These are phyloP conservation scores for Arachis hypogaea DNA, from an alignment of 306 rosid genomes.

Conservation along the genomic window DNA sequence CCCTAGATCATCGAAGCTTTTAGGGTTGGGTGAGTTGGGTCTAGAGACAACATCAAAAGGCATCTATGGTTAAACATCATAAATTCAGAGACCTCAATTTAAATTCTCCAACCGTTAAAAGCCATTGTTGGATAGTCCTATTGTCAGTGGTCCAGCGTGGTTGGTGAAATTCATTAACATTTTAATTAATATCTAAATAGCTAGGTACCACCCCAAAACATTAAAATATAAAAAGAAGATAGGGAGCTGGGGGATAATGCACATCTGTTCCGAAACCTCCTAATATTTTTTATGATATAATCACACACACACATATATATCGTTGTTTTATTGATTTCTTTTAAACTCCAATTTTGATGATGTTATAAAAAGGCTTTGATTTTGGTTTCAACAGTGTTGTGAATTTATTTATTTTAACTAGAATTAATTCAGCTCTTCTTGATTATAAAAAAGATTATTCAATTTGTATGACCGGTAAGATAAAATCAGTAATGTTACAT, in stretches of 20 bases:
- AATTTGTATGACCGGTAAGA: no score
- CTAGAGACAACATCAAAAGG: constrained; percentile 19
- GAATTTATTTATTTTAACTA: no score
- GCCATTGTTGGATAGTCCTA: constrained; percentile 16
- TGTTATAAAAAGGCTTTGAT: background rate
- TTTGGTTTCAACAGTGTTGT: background rate
- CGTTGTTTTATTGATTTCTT: background rate
- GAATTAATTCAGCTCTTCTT: background rate
- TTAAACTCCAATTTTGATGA: background rate
- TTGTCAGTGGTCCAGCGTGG: constrained; percentile 56
- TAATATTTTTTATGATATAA: background rate
- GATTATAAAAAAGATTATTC: no score
- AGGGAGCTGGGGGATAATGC: background rate
- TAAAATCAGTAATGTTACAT: no score
- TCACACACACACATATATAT: no score
- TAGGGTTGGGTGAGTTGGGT: constrained; percentile 19
- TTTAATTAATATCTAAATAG: constrained; percentile 39
- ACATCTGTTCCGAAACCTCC: constrained; percentile 7
- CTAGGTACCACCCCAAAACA: constrained; percentile 12
- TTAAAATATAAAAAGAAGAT: background rate
- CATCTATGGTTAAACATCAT: constrained; percentile 20
- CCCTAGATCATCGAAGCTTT: constrained; percentile 16
- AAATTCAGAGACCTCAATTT: constrained; percentile 30
- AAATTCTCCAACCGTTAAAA: constrained; percentile 36
- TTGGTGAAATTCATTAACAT: constrained; percentile 41